Evolutionary conservation across 768 basidiomycete genomes (phyloP).

Genomic region (Calvatia gigantea): DNA sequence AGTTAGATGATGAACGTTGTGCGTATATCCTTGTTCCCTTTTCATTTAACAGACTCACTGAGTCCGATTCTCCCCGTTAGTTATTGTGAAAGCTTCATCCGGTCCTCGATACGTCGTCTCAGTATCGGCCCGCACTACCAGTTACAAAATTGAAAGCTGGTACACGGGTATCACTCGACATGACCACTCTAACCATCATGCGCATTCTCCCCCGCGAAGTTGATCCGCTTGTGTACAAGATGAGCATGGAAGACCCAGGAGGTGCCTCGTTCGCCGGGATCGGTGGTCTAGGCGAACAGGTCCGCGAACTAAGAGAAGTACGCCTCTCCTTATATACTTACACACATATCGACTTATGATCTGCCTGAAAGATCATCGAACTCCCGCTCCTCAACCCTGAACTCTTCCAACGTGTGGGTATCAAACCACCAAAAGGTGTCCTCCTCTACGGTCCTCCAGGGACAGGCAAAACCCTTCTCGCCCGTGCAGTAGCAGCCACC

Average conservation of each 20-base stretch:
- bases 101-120: constrained; percentile 99
- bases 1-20: constrained; percentile 97
- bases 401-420: constrained; percentile 92
- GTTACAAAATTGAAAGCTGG: constrained; percentile 88
- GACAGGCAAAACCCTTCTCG: constrained; percentile 94
- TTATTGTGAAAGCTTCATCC: constrained; percentile 98
- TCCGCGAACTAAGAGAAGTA: constrained; percentile 93
- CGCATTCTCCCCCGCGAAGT: constrained; percentile 96
- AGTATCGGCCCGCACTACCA: constrained; percentile 90
- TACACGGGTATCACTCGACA: constrained; percentile 95
- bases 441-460: constrained; percentile 95
- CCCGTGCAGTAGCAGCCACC: constrained; percentile 93
- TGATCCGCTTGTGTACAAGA: constrained; percentile 98
- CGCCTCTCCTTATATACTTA: constrained; percentile 18
- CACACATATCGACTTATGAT: background rate
- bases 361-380: constrained; percentile 75
- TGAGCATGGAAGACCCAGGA: constrained; percentile 98
- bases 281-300: constrained; percentile 93
- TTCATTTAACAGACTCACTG: background rate
- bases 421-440: constrained; percentile 95
- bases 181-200: constrained; percentile 99
- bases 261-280: constrained; percentile 95
- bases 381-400: constrained; percentile 92
- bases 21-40: constrained; percentile 26
- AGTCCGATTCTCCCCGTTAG: constrained; percentile 35